Conservation (phyloP, 441 rosid genomes). For the Mallotus repandus region DNA sequence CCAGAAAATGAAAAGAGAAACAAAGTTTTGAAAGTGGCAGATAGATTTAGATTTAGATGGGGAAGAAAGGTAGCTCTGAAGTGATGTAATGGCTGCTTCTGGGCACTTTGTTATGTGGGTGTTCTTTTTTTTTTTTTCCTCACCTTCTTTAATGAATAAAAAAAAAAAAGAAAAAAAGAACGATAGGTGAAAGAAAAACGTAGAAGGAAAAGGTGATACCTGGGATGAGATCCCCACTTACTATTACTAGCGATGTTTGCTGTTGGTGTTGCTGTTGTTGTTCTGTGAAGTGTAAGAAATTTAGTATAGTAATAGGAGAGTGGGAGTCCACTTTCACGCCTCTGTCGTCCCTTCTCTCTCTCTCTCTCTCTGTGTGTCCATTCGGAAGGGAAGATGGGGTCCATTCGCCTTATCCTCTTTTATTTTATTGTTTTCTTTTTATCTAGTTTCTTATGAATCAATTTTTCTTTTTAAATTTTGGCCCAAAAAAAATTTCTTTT, state of each 20-base stretch:
- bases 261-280: neutral
- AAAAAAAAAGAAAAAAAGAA: neutral
- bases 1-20: neutral
- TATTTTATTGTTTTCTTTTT: no score
- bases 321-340: slow-evolving; percentile 13
- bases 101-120: neutral
- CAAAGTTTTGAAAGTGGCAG: neutral
- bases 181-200: neutral
- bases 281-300: neutral
- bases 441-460: no score
- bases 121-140: neutral
- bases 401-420: neutral
- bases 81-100: neutral
- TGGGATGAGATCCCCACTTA: neutral
- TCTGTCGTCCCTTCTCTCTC: neutral
- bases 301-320: neutral
- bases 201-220: neutral
- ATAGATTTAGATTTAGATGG: neutral
- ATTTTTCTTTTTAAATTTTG: no score
- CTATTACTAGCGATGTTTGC: no score
- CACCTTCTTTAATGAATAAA: neutral
- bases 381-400: neutral
- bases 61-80: neutral
- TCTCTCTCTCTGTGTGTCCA: neutral
- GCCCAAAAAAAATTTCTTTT: no score